Conservation (phyloP, 441 rosid genomes). For the Populus hybrid region DNA sequence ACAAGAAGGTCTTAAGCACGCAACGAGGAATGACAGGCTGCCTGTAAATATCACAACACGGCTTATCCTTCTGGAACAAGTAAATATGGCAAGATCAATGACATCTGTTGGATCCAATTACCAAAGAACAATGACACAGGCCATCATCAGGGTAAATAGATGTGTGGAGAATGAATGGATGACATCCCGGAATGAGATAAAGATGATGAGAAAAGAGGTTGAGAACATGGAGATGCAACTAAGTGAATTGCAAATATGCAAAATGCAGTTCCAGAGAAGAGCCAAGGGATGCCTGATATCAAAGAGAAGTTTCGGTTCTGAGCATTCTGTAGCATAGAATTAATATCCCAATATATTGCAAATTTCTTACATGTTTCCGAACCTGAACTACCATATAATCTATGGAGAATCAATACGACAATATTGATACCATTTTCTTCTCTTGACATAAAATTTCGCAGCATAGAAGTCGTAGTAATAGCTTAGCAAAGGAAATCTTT, state of each 20-base stretch:
- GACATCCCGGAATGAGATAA: constrained; percentile 36
- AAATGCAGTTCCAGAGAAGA: constrained; percentile 42
- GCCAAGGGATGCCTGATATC: constrained; percentile 24
- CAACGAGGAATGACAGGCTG: constrained; percentile 38
- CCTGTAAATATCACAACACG: constrained; percentile 31
- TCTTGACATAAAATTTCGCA: too few species aligned
- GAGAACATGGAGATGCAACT: constrained; percentile 52
- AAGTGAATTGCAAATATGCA: constrained; percentile 47
- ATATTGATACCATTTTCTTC: too few species aligned
- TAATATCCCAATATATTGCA: not conserved
- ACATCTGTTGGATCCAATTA: constrained; percentile 26
- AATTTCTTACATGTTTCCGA: too few species aligned
- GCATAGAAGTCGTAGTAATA: too few species aligned
- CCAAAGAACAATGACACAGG: constrained; percentile 33
- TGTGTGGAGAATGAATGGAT: constrained; percentile 16
- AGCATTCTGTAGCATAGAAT: not conserved
- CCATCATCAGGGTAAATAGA: constrained; percentile 24
- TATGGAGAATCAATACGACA: too few species aligned
- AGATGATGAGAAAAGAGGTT: constrained; percentile 49
- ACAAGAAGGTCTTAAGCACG: constrained; percentile 45
- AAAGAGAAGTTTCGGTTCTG: not conserved
- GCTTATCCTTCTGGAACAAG: constrained; percentile 48
- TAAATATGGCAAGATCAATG: constrained; percentile 35
- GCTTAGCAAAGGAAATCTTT: too few species aligned
- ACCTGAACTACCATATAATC: too few species aligned